Base-by-base conservation (phyloP, 2,329 filamentous ascomycete species). In the Scedosporium apiospermum region DNA sequence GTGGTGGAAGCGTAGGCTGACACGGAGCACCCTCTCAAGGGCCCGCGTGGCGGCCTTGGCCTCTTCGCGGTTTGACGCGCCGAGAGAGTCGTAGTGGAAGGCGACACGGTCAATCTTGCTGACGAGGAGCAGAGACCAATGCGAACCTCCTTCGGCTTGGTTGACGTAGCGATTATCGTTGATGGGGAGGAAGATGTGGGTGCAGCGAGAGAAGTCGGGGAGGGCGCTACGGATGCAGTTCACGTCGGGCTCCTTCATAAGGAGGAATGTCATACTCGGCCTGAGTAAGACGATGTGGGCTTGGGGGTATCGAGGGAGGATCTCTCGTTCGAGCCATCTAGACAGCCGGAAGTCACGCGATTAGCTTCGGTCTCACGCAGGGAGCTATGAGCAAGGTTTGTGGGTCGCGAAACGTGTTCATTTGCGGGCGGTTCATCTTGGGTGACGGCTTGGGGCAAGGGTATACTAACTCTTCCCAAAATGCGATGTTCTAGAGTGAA, bases 31-130 rank as follows among this genome's bases (percentile, higher is more conserved):
- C 38, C 79, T 77, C 27, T 83, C 80, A 53, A 99, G 80, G 69
- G 91, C 90, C 58, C 82, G 76, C 0, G 88, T 85, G 6, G 89
- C 88, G 1, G 83, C 77, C 60, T 83, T 81, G 0, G 91, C 95
- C 67, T 96, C 90, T 51, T 81, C 77, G 64, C 85, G 83, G 74
- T 99, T 98, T 46, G 85, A 83, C 1, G 87, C 86, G 2, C 84
- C 83, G 27, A 98, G 80, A 1, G 89, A 93, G 76, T 99, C 95
- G 77, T 99, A 99, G 78, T 99, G 95, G 74, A 99, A 99, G 0
- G 93, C 91, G 2, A 96, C 87, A 7, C 91, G 87, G 71, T 99
- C 95, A 59, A 96, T 86, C 49, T 92, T 83, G 12, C 88, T 92
- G 38, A 99, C 93, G 2, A 99, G 84, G 0, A 99, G 85, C 0